Base-by-base conservation (phyloP, 2,329 filamentous ascomycete genomes). In the Incumbomyces lentus region DNA sequence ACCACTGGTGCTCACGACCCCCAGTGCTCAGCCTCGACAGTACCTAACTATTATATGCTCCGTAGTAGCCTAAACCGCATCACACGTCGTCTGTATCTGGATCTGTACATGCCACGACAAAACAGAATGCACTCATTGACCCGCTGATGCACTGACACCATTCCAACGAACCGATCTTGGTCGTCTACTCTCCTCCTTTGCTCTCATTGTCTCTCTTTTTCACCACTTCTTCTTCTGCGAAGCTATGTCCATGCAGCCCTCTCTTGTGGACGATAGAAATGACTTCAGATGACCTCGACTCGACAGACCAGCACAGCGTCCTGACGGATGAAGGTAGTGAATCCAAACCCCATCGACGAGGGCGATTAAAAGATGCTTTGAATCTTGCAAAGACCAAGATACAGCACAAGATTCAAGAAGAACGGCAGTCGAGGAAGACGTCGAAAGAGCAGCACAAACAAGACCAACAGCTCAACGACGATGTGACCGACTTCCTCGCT, bases 401-500 rank as follows among this genome's bases (percentile, higher is more conserved):
- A 40, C 22, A 26, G 22, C 52, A 51, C 34, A 57, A 57, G 44
- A 31, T 51, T 6, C 40, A 35, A 7, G 51, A 54, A 18, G 42
- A 45, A 26, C 17, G 19, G 2, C 33, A 38, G 17, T 26, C 22
- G 8, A 26, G 22, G 8, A 26, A 8, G 8, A 26, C 22, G 22
- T 4, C 22, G 34, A 33, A 32, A 16, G 48, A 48, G 30, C 38
- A 38, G 37, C 42, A 49, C 32, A 51, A 52, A 39, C 22, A 46
- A 29, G 46, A 47, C 14, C 16, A 48, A 29, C 39, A 37, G n/a
- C 34, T 51, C 22, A 40, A 44, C 37, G 51, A 55, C 39, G 53
- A 54, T 14, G 55, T 57, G 38, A 48, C 53, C 18, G 55, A 55
- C 16, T 57, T 57, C 40, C 48, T 57, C 11, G 45, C 55, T 10